Conservation (phyloP, 495 filamentous ascomycete genomes). For the Cercophora sp. region DNA sequence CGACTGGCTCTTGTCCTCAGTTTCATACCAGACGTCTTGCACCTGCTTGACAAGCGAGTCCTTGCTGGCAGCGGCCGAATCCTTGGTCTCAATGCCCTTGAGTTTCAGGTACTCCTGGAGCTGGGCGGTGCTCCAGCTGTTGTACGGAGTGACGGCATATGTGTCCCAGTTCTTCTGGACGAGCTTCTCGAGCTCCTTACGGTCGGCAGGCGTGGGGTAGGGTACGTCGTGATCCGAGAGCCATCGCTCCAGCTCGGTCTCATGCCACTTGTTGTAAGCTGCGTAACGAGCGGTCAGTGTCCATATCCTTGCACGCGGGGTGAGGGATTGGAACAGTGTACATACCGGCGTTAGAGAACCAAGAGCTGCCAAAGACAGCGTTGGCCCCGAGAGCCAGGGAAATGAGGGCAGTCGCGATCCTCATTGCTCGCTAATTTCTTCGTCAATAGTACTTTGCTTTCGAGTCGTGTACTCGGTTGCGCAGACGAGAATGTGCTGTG, state of each 20-base stretch:
- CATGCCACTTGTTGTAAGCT: constrained; percentile 99
- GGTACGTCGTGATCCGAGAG: constrained; percentile 90
- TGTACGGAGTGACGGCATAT: constrained; percentile 64
- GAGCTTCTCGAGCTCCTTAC: constrained; percentile 76
- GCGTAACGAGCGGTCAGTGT: constrained; percentile 2
- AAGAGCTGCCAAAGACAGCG: constrained; percentile 63
- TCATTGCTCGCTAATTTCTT: constrained; percentile 64
- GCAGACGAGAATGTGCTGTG: not conserved
- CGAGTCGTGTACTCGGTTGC: not conserved
- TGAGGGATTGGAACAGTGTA: no score
- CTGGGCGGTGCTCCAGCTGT: constrained; percentile 63
- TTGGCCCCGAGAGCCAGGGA: constrained; percentile 68
- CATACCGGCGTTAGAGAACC: constrained; percentile 81
- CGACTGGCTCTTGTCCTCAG: constrained; percentile 65
- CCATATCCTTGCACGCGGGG: no score
- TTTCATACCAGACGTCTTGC: constrained; percentile 69
- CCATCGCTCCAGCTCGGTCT: constrained; percentile 97
- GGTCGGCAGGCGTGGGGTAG: constrained; percentile 78
- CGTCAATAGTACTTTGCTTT: no score
- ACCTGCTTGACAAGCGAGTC: constrained; percentile 63
- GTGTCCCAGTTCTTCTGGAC: constrained; percentile 85
- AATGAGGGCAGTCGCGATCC: constrained; percentile 64
- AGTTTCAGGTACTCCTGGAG: constrained; percentile 60
- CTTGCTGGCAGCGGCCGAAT: constrained; percentile 58
- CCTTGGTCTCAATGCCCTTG: constrained; percentile 65